Conservation (phyloP, 805 yeast genomes). For the Saturnispora zaruensis region DNA sequence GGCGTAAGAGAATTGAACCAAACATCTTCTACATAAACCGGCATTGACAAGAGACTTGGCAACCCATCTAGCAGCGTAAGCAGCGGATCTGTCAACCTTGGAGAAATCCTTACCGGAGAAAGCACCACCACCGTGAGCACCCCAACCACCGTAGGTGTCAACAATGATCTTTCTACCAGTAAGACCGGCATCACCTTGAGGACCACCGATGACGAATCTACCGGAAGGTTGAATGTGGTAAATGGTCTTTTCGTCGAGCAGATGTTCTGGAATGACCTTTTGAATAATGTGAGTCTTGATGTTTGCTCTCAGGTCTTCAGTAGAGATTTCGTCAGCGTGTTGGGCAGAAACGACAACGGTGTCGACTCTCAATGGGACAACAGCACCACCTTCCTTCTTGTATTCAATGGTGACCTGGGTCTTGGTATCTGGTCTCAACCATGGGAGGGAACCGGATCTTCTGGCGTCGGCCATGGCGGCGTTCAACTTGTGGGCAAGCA, state of each 20-base stretch:
- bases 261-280: constrained; percentile 84
- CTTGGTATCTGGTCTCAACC: constrained; percentile 99
- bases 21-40: constrained; percentile 91
- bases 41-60: constrained; percentile 96
- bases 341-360: constrained; percentile 96
- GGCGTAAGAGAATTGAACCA: constrained; percentile 98
- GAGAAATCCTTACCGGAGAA: constrained; percentile 99
- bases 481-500: constrained; percentile 92
- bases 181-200: constrained; percentile 99
- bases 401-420: constrained; percentile 99
- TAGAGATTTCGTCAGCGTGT: constrained; percentile 92
- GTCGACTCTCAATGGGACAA: constrained; percentile 92
- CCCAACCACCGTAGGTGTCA: constrained; percentile 99
- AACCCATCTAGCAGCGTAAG: constrained; percentile 99
- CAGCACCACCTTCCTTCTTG: constrained; percentile 89
- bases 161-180: constrained; percentile 99
- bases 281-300: constrained; percentile 73
- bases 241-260: constrained; percentile 89
- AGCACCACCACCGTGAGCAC: constrained; percentile 99
- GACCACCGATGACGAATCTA: constrained; percentile 99
- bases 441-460: constrained; percentile 86
- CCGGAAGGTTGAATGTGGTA: constrained; percentile 99
- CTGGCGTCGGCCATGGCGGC: constrained; percentile 95
- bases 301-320: constrained; percentile 82
- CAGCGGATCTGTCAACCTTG: constrained; percentile 99